A percentile compares a stretch with the other conserved stretches of the same genome.
phyloP scores from a whole-genome alignment of 805 yeast genomes.

The Clavispora santaluciae region DNA sequence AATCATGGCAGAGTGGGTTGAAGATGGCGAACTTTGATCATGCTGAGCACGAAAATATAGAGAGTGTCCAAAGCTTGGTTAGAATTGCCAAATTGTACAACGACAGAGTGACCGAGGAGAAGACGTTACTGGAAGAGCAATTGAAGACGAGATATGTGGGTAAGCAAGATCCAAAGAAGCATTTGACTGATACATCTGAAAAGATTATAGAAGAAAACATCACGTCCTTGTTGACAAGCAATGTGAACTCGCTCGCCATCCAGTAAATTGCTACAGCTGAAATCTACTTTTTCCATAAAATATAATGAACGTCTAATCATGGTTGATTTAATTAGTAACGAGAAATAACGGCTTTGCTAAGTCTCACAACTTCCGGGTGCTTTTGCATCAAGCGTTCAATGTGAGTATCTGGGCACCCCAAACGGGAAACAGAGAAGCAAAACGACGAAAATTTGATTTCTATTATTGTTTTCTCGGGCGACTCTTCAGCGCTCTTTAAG shows the following conservation, averaged over 20 bases:
- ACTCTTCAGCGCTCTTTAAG: constrained; percentile 1
- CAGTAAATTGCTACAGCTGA: constrained; percentile 36
- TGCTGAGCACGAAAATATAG: constrained; percentile 71
- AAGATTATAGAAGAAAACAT: constrained; percentile 83
- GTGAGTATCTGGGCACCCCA: constrained; percentile 6
- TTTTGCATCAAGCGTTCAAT: constrained; percentile 1
- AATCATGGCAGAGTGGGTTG: constrained; percentile 92
- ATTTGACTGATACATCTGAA: constrained; percentile 84
- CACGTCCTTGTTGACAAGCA: constrained; percentile 80
- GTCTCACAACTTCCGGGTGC: constrained; percentile 6
- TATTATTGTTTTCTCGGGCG: constrained; percentile 3
- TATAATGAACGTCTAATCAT: background rate
- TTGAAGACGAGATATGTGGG: constrained; percentile 95
- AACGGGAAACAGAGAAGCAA: constrained; percentile 7
- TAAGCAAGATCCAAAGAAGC: constrained; percentile 98
- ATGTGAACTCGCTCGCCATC: constrained; percentile 86
- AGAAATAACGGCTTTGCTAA: constrained; percentile 6
- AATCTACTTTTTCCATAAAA: background rate
- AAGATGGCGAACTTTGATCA: constrained; percentile 70
- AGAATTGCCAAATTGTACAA: constrained; percentile 87
- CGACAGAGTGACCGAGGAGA: constrained; percentile 87
- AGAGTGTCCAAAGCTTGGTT: constrained; percentile 72
- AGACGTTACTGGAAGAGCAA: constrained; percentile 81
- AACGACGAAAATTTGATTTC: constrained; percentile 13
- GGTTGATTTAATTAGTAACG: constrained; percentile 3